These are phyloP conservation scores for Coemansia sp. DNA, from an alignment of 192 early-diverging fungal species.

Conservation along the genomic window DNA sequence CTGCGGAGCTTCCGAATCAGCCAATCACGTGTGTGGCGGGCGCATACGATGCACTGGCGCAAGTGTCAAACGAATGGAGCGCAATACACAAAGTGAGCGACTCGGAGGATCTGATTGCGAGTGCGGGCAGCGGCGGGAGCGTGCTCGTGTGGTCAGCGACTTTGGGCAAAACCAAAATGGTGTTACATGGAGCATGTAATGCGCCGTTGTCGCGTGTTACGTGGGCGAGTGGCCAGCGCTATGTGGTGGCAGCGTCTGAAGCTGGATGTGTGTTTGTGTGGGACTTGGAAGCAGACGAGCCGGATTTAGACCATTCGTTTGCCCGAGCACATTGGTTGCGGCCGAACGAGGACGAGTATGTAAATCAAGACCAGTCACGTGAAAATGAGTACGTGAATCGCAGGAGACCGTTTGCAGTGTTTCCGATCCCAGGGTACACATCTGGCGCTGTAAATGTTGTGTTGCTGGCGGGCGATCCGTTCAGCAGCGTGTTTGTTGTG, in stretches of 20 bases:
- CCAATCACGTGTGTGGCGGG: constrained; percentile 24
- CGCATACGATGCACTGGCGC: constrained; percentile 21
- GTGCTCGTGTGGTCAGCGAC: constrained; percentile 33
- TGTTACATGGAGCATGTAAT: constrained; percentile 1
- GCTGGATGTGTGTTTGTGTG: constrained; percentile 23
- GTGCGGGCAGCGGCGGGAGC: constrained; percentile 15
- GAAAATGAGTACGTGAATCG: neutral
- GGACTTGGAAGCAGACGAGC: constrained; percentile 11
- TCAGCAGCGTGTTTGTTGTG: constrained; percentile 18
- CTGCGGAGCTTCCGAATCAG: neutral
- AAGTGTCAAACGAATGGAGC: constrained; percentile 19
- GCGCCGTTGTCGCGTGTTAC: constrained; percentile 20
- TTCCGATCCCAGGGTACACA: neutral
- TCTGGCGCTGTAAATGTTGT: constrained; percentile 6
- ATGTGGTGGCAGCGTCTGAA: constrained; percentile 18
- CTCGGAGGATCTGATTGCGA: constrained; percentile 15
- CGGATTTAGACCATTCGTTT: neutral
- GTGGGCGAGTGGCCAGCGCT: constrained; percentile 30
- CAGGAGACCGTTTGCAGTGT: neutral
- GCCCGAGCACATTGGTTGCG: constrained; percentile 3
- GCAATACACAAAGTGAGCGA: neutral
- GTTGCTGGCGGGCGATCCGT: constrained; percentile 37
- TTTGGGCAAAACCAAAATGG: constrained; percentile 1
- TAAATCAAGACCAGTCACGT: neutral
- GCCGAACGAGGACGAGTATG: constrained; percentile 10